Evolutionary conservation across 164 flowering plant genomes (phyloP).

Genomic region (Euptelea pleiosperma): DNA sequence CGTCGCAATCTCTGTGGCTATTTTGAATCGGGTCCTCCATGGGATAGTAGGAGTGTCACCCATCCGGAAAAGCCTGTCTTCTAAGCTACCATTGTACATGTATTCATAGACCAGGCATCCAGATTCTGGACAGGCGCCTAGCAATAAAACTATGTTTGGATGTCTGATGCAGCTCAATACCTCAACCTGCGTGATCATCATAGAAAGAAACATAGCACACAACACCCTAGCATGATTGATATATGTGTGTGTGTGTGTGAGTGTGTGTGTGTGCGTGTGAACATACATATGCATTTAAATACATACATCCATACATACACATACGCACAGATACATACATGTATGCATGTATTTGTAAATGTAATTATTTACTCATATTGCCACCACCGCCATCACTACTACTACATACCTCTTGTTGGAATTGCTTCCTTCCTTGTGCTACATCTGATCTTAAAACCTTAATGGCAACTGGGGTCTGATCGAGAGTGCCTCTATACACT

Average conservation of each 20-base stretch:
- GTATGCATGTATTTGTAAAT: no score
- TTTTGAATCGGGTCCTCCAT: conserved; percentile 53
- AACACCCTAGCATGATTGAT: no score
- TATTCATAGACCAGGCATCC: conserved; percentile 76
- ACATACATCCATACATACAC: no score
- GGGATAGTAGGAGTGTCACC: conserved; percentile 47
- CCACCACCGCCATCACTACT: no score
- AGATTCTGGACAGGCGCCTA: conserved; percentile 76
- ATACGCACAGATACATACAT: no score
- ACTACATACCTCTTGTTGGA: conserved; percentile 63
- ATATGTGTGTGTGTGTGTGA: no score
- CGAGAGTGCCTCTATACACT: conserved; percentile 53
- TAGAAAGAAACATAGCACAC: no score
- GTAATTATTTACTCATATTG: no score
- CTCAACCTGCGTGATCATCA: conserved; percentile 62
- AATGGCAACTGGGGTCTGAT: conserved; percentile 73
- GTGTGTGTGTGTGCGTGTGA: no score
- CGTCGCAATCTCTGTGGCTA: conserved; percentile 67
- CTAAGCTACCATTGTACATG: conserved; percentile 72
- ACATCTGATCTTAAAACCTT: conserved; percentile 72
- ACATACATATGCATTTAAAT: no score
- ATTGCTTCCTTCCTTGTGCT: conserved; percentile 70
- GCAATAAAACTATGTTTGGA: conserved; percentile 74
- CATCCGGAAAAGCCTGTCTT: conserved; percentile 57
- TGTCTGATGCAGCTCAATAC: conserved; percentile 72